phyloP scores from a whole-genome alignment of 495 filamentous ascomycete genomes.

The Corynascus novoguineensis region DNA sequence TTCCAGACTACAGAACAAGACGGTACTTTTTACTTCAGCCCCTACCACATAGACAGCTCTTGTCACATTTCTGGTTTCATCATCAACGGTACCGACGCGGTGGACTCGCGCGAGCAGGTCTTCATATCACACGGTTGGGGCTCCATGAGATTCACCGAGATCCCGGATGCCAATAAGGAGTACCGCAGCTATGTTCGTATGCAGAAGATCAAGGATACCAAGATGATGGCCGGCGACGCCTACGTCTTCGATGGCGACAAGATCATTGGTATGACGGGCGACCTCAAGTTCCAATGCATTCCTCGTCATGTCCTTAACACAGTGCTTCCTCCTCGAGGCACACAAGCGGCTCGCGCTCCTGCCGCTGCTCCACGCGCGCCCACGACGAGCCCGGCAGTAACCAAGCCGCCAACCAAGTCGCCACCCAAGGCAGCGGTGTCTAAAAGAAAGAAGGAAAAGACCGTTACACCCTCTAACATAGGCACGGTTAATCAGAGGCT shows the following conservation, averaged over 20 bases:
- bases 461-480: constrained; percentile 38
- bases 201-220: constrained; percentile 49
- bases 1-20: constrained; percentile 56
- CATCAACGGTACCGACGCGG: constrained; percentile 69
- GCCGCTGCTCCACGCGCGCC: constrained; percentile 20
- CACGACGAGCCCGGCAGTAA: constrained; percentile 14
- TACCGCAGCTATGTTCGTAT: constrained; percentile 71
- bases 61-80: constrained; percentile 71
- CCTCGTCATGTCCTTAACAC: constrained; percentile 62
- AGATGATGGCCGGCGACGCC: constrained; percentile 54
- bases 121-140: constrained; percentile 81
- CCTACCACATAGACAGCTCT: constrained; percentile 68
- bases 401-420: constrained; percentile 25
- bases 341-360: constrained; percentile 32
- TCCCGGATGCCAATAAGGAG: constrained; percentile 55
- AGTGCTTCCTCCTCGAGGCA: constrained; percentile 56
- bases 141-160: constrained; percentile 62
- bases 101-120: constrained; percentile 63
- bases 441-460: constrained; percentile 40
- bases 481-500: constrained; percentile 41
- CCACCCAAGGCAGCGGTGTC: constrained; percentile 35
- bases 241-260: constrained; percentile 61
- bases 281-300: constrained; percentile 60
- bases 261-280: constrained; percentile 49
- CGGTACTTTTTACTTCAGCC: constrained; percentile 60